These are phyloP conservation scores for Eustoma russellianum DNA, from an alignment of 257 asterid species.

Conservation along the genomic window DNA sequence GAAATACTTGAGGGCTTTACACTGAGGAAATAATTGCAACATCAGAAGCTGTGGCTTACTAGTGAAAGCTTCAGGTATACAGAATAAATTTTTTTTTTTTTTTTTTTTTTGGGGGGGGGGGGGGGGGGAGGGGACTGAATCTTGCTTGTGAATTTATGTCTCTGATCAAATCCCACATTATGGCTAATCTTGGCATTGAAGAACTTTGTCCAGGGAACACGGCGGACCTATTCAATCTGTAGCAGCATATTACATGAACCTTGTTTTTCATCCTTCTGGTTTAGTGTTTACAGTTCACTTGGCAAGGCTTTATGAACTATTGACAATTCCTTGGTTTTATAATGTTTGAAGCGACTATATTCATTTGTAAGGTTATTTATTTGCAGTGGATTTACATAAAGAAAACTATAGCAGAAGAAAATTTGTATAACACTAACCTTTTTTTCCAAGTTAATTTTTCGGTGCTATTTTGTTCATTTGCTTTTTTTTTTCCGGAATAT, in stretches of 20 bases:
- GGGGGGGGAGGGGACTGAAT: too few relatives aligned
- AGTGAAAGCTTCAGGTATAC: slow-evolving; percentile 73
- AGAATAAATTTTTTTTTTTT: too few relatives aligned
- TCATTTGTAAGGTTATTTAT: too few relatives aligned
- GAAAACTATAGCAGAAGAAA: too few relatives aligned
- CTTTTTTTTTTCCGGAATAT: too few relatives aligned
- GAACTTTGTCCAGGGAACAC: slow-evolving; percentile 21
- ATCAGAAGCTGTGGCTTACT: slow-evolving; percentile 69
- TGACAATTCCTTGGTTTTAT: slow-evolving; percentile 36
- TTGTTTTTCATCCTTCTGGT: slow-evolving; percentile 7
- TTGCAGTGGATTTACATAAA: too few relatives aligned
- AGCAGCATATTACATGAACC: slow-evolving; percentile 27
- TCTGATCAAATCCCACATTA: slow-evolving; percentile 18
- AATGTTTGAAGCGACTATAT: slow-evolving; percentile 6
- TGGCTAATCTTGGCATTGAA: slow-evolving; percentile 31
- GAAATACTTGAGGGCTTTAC: slow-evolving; percentile 66
- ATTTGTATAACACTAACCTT: too few relatives aligned
- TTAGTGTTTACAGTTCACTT: slow-evolving; percentile 15
- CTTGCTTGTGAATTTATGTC: slow-evolving; percentile 1
- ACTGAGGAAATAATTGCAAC: slow-evolving; percentile 80
- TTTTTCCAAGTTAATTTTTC: too few relatives aligned
- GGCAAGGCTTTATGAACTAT: slow-evolving; percentile 24
- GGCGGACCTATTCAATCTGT: slow-evolving; percentile 21
- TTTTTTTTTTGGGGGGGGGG: too few relatives aligned
- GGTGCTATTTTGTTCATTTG: too few relatives aligned